A percentile compares a stretch with the other conserved stretches of the same genome.
phyloP scores from a whole-genome alignment of 1,284 basidiomycete genomes.

The Marasmius fiardii region DNA sequence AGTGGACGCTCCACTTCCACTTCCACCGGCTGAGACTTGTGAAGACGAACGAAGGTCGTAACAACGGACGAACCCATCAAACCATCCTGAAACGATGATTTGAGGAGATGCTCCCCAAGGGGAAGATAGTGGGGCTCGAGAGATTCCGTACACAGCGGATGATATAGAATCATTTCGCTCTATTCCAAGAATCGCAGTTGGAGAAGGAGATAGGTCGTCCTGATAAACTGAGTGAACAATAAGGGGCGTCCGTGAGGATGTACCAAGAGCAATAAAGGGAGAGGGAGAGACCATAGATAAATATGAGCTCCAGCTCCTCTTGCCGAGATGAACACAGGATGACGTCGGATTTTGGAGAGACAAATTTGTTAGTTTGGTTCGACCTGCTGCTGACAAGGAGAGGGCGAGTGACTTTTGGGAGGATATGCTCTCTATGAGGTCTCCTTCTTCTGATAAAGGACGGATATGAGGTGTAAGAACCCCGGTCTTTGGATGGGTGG shows the following conservation, averaged over 20 bases:
- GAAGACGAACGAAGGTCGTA: constrained; percentile 63
- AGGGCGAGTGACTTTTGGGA: constrained; percentile 41
- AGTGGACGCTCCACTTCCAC: constrained; percentile 15
- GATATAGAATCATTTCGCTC: constrained; percentile 24
- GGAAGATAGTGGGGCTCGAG: constrained; percentile 52
- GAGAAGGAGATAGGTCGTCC: constrained; percentile 38
- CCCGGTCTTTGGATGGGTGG: constrained; percentile 20
- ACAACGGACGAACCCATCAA: constrained; percentile 65
- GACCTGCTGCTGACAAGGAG: constrained; percentile 55
- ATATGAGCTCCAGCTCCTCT: constrained; percentile 59
- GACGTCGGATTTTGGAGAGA: constrained; percentile 23
- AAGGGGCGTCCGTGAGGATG: constrained; percentile 56
- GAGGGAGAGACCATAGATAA: constrained; percentile 46
- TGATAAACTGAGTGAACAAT: constrained; percentile 50
- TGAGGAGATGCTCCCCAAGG: constrained; percentile 68
- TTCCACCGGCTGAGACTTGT: no score
- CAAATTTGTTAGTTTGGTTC: constrained; percentile 36
- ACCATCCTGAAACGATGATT: constrained; percentile 76
- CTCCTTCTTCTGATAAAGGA: constrained; percentile 30
- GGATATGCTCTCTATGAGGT: constrained; percentile 54
- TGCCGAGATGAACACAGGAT: constrained; percentile 39
- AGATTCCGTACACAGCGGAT: constrained; percentile 68
- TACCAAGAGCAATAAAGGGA: constrained; percentile 67
- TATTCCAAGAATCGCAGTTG: constrained; percentile 43
- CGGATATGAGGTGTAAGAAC: constrained; percentile 12